A percentile compares a stretch with the other conserved stretches of the same genome.
These are phyloP conservation scores for Phallus indusiatus DNA, from an alignment of 768 basidiomycete species.

Conservation along the genomic window DNA sequence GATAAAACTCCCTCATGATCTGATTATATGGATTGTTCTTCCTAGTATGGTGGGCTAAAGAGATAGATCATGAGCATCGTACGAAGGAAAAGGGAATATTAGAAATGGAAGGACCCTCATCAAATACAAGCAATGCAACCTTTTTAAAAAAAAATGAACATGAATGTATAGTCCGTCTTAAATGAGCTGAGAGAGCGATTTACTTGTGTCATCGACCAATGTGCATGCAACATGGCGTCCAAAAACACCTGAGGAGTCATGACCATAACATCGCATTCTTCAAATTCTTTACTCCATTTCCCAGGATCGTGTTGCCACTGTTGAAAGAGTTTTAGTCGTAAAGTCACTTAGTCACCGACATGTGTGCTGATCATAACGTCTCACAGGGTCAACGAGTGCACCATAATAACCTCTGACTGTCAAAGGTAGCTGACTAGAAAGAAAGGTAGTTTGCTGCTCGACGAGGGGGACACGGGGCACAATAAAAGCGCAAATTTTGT, in stretches of 20 bases:
- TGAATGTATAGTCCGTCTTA: neutral
- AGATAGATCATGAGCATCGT: slow-evolving; percentile 10
- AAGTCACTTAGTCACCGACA: too few species aligned
- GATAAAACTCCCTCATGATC: slow-evolving; percentile 49
- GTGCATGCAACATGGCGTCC: slow-evolving; percentile 70
- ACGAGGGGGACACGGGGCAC: slow-evolving; percentile 83
- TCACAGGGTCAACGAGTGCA: slow-evolving; percentile 58
- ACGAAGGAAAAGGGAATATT: neutral
- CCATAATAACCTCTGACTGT: slow-evolving; percentile 65
- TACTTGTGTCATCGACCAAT: slow-evolving; percentile 64
- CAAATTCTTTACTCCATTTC: slow-evolving; percentile 57
- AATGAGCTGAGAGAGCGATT: slow-evolving; percentile 1
- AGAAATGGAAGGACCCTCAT: slow-evolving; percentile 30
- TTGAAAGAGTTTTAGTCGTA: neutral
- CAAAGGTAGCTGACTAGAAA: slow-evolving; percentile 53
- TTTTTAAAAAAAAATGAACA: slow-evolving; percentile 15
- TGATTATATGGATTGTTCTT: slow-evolving; percentile 51
- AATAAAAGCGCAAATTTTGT: slow-evolving; percentile 63
- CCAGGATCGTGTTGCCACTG: slow-evolving; percentile 11
- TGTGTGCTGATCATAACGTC: slow-evolving; percentile 34
- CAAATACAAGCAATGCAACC: slow-evolving; percentile 49
- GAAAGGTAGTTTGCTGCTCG: slow-evolving; percentile 67
- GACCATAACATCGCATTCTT: slow-evolving; percentile 64
- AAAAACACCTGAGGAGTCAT: slow-evolving; percentile 87
- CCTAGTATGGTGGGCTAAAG: slow-evolving; percentile 34